Evolutionary conservation across 805 yeast species (phyloP).

Genomic region (Scheffersomyces ergatensis): DNA sequence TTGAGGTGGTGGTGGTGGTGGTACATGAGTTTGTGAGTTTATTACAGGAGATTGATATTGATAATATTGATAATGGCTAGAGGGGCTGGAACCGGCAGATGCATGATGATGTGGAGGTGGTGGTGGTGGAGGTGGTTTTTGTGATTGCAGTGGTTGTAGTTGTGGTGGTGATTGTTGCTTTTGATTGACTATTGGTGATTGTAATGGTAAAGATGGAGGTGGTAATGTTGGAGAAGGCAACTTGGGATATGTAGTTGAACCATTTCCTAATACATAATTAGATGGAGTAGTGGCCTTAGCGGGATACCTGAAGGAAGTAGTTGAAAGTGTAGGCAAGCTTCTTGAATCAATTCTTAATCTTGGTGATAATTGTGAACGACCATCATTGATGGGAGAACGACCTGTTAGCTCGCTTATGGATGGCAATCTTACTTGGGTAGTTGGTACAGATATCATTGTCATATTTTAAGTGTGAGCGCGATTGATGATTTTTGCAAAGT

Average conservation of each 20-base stretch:
- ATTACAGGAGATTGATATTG: slow-evolving; percentile 4
- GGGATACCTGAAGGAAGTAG: slow-evolving; percentile 2
- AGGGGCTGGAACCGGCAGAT: slow-evolving; percentile 10
- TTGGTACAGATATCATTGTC: neutral
- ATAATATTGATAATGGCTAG: slow-evolving; percentile 6
- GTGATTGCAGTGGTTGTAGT: slow-evolving; percentile 5
- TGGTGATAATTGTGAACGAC: slow-evolving; percentile 1
- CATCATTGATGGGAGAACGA: slow-evolving; percentile 6
- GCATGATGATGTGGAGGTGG: slow-evolving; percentile 5
- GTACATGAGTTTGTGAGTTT: slow-evolving; percentile 1
- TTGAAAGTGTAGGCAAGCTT: slow-evolving; percentile 1
- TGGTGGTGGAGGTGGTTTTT: slow-evolving; percentile 9
- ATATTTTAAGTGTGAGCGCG: too few relatives aligned
- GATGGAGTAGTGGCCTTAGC: slow-evolving; percentile 1
- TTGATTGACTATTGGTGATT: neutral
- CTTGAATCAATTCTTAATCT: slow-evolving; percentile 4
- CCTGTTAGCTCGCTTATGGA: slow-evolving; percentile 25
- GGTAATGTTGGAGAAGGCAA: slow-evolving; percentile 10
- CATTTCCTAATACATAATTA: slow-evolving; percentile 5
- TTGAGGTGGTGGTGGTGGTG: slow-evolving; percentile 5
- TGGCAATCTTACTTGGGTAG: slow-evolving; percentile 19
- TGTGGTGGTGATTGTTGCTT: slow-evolving; percentile 7
- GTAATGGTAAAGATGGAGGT: slow-evolving; percentile 8
- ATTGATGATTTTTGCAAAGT: too few relatives aligned
- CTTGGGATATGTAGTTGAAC: slow-evolving; percentile 4